Evolutionary conservation across 1,284 basidiomycete genomes (phyloP), one percentile per base, ranked within the genome.

Genomic region (Cronartium ribicola): DNA sequence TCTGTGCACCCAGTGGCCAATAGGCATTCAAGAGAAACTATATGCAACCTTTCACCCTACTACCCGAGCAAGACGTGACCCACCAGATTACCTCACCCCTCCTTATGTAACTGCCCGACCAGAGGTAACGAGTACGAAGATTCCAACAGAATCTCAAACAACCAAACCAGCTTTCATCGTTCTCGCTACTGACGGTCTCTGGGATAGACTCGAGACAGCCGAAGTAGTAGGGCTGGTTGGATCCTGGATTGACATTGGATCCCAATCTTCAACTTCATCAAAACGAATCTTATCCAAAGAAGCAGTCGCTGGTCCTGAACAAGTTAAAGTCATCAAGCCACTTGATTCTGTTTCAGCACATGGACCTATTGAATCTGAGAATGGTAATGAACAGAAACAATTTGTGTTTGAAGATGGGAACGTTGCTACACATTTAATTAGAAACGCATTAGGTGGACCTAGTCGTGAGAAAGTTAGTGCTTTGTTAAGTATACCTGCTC

Each of bases 121-220:
- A 0, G 93, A 91, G 71, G 88, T 97, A n/a, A 90, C 90, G 43
- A 83, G 81, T 1, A 82, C 81, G 20, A 77, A 82, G 41, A 79
- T 86, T 10, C 69, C 69, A 22, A 71, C 41, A 20, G 43, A 36
- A 36, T 29, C 14, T 8, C 43, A 48, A 13, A 71, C 69, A 39
- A 40, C 36, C 40, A 73, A 81, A 51, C 83, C 83, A 37, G 86
- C 86, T 67, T 94, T 94, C 80, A 80, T 96, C 72, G 89, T 96
- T 57, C 86, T 96, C 77, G 94, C 93, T 0, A 95, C 93, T 0
- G 94, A 96, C 79, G 94, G 94, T 14, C 85, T 98, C 66, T 98
- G 94, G 92, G 96, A 99, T 82, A 85, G 90, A 77, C 85, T 98
- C 71, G 90, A 90, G 76, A 96, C 94, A n/a, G 89, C 94, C 80